Percentiles rank a stretch among this genome's conserved stretches.
phyloP scores from a whole-genome alignment of 768 basidiomycete genomes.

The Mycena kentingensis region DNA sequence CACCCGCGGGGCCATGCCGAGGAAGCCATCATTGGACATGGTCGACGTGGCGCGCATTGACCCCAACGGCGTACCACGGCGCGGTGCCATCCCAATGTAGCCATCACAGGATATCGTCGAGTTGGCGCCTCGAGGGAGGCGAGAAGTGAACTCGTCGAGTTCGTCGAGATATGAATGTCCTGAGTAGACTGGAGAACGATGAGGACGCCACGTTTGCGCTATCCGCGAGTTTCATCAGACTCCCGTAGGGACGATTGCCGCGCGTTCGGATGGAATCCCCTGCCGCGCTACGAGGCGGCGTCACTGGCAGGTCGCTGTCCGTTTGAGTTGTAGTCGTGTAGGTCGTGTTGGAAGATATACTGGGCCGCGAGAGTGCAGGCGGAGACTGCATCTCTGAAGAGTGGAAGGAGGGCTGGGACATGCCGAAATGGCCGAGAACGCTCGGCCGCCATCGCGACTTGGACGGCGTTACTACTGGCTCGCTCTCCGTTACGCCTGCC shows the following conservation, averaged over 20 bases:
- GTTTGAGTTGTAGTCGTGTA: conserved; percentile 50
- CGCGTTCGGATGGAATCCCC: conserved; percentile 44
- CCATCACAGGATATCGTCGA: conserved; percentile 20
- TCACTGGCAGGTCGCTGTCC: conserved; percentile 42
- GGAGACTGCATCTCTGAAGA: conserved; percentile 39
- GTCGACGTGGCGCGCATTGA: conserved; percentile 12
- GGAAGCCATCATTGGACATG: conserved; percentile 8
- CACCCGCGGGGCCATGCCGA: conserved; percentile 24
- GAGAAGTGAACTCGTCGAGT: conserved; percentile 12
- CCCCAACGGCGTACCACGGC: conserved; percentile 7
- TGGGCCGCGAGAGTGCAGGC: conserved; percentile 54
- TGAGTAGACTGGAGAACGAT: conserved; percentile 30
- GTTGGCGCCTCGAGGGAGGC: conserved; percentile 4
- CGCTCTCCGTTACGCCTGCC: conserved; percentile 7
- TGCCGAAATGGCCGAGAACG: conserved; percentile 64
- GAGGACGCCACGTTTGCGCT: conserved; percentile 41
- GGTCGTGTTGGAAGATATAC: conserved; percentile 62
- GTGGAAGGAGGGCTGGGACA: conserved; percentile 46
- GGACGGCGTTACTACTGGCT: conserved; percentile 19
- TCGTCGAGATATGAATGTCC: conserved; percentile 23
- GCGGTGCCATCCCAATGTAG: conserved; percentile 18
- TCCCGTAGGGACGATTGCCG: conserved; percentile 31
- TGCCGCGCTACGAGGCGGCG: conserved; percentile 44
- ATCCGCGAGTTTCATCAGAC: conserved; percentile 34
- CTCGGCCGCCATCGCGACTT: conserved; percentile 63